Percentiles rank a stretch among this genome's conserved stretches.
Evolutionary conservation across 108 stramenopile species (phyloP).

Genomic region (Skeletonema costatum): DNA sequence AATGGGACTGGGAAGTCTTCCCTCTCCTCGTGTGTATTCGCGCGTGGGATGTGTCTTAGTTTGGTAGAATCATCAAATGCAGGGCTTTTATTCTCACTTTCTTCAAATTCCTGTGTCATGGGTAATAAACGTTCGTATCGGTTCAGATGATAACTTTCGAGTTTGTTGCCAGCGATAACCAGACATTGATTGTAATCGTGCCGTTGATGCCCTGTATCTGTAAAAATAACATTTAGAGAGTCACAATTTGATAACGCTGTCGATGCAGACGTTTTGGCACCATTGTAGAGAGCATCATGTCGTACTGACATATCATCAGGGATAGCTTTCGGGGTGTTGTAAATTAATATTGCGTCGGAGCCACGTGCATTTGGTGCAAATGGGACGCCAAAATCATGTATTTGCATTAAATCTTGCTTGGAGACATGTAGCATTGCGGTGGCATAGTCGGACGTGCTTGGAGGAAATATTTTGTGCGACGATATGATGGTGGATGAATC

Average conservation of each 20-base stretch:
- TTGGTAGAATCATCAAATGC: constrained; percentile 19
- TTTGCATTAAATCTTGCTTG: constrained; percentile 30
- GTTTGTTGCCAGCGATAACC: constrained; percentile 51
- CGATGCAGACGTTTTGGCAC: neutral
- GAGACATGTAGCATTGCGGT: constrained; percentile 4
- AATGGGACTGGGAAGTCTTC: constrained; percentile 32
- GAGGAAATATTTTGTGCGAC: neutral
- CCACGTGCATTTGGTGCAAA: constrained; percentile 15
- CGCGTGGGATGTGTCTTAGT: constrained; percentile 42
- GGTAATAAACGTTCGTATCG: constrained; percentile 54
- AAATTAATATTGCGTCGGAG: constrained; percentile 48
- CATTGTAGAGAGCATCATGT: neutral
- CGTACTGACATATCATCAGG: constrained; percentile 19
- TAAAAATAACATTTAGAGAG: constrained; percentile 54
- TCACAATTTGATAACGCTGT: constrained; percentile 62
- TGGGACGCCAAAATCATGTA: constrained; percentile 47
- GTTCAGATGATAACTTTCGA: constrained; percentile 64
- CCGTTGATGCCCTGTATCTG: constrained; percentile 12
- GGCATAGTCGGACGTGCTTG: neutral
- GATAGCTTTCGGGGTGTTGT: constrained; percentile 27
- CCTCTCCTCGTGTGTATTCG: constrained; percentile 36
- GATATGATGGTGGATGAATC: neutral
- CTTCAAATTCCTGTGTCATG: neutral
- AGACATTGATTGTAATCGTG: constrained; percentile 33
- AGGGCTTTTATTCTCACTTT: neutral